Conservation (phyloP, 371 early-diverging fungal genomes). For the Mucor saturninus region DNA sequence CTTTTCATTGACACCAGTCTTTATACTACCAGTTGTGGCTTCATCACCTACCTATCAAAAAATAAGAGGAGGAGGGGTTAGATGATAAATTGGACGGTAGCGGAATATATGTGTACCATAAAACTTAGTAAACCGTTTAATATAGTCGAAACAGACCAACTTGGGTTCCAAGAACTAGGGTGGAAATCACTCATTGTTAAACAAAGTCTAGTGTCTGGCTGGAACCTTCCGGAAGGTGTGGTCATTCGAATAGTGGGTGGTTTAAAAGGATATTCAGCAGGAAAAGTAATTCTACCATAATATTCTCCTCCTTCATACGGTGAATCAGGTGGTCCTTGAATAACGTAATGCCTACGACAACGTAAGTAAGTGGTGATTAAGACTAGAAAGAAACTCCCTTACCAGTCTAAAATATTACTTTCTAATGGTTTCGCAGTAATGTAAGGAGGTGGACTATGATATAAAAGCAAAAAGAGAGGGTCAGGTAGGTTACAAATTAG, state of each 20-base stretch:
- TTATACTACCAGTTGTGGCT: constrained; percentile 91
- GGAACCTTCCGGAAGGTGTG: constrained; percentile 91
- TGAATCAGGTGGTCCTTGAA: constrained; percentile 93
- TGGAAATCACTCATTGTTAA: constrained; percentile 96
- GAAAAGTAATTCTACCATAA: constrained; percentile 94
- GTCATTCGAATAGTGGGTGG: constrained; percentile 95
- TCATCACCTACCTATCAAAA: constrained; percentile 59
- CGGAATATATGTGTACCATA: constrained; percentile 68
- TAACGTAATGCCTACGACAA: constrained; percentile 85
- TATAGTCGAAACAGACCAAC: constrained; percentile 96
- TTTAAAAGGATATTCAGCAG: constrained; percentile 95
- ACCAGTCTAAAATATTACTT: constrained; percentile 95
- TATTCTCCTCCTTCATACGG: constrained; percentile 94
- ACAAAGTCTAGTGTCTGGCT: constrained; percentile 89
- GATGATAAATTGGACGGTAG: background rate
- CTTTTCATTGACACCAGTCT: constrained; percentile 79
- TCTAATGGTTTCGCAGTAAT: constrained; percentile 93
- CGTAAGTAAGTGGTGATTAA: background rate
- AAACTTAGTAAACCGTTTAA: constrained; percentile 93
- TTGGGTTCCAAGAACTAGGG: constrained; percentile 94
- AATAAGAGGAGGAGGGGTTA: background rate
- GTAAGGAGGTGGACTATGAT: constrained; percentile 63
- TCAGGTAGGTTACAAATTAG: background rate
- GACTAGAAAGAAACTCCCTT: constrained; percentile 12
- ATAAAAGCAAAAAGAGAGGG: constrained; percentile 28